phyloP scores from a whole-genome alignment of 2,329 filamentous ascomycete genomes.

The Alternaria sp. region DNA sequence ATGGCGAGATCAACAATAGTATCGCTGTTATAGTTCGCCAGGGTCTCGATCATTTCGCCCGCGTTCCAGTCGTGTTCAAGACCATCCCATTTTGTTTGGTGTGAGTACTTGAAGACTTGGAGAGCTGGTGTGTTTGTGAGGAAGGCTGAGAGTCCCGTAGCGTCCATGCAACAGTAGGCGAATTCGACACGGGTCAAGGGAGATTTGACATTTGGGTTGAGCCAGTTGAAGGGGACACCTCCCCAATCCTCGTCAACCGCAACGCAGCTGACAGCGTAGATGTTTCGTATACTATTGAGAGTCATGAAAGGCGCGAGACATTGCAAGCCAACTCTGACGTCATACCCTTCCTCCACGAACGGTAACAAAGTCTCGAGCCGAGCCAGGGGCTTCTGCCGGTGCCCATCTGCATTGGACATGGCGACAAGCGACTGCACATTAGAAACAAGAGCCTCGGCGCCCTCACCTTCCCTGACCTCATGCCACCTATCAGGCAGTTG shows the following conservation, averaged over 20 bases:
- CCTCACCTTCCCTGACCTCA: conserved; percentile 26
- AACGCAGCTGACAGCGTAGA: conserved; percentile 40
- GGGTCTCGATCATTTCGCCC: conserved; percentile 34
- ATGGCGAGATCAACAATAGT: conserved; percentile 38
- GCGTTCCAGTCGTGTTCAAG: conserved; percentile 43
- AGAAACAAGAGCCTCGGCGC: conserved; percentile 23
- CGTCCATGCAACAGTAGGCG: conserved; percentile 42
- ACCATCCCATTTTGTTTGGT: conserved; percentile 43
- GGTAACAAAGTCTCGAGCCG: conserved; percentile 38
- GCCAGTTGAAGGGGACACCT: conserved; percentile 39
- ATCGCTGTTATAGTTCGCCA: conserved; percentile 32
- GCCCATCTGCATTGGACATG: conserved; percentile 21
- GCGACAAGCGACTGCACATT: conserved; percentile 20
- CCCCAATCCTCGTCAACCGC: conserved; percentile 41
- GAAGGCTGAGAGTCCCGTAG: conserved; percentile 29
- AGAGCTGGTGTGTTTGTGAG: conserved; percentile 35
- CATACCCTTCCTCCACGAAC: conserved; percentile 39
- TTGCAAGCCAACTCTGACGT: conserved; percentile 35
- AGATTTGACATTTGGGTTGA: conserved; percentile 21
- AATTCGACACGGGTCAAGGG: conserved; percentile 38
- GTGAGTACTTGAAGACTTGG: conserved; percentile 40
- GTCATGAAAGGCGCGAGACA: conserved; percentile 37
- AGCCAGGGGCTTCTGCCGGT: conserved; percentile 22
- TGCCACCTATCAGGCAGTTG: conserved; percentile 38
- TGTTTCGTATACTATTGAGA: conserved; percentile 31